These are phyloP conservation scores for Paramecium octaurelia DNA, from an alignment of 73 alveolate species.

Conservation along the genomic window DNA sequence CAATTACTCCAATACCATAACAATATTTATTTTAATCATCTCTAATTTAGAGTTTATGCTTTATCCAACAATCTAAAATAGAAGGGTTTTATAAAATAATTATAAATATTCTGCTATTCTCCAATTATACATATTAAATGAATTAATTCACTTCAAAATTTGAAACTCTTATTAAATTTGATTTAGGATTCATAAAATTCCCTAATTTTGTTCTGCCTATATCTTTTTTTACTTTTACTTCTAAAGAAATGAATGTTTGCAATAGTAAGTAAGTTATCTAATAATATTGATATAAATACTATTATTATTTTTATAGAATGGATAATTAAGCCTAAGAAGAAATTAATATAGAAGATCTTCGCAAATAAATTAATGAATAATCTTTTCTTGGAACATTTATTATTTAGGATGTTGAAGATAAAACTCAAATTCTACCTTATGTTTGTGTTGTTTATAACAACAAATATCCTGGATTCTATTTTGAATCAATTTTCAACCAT, in stretches of 20 bases:
- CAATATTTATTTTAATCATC: neutral
- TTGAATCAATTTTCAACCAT: neutral
- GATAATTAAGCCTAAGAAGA: neutral
- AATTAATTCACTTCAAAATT: no score
- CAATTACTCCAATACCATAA: neutral
- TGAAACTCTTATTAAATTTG: no score
- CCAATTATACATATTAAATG: neutral
- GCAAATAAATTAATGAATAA: neutral
- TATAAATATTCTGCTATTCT: no score
- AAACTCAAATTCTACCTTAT: neutral
- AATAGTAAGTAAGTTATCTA: no score
- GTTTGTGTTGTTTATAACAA: neutral
- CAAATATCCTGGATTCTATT: constrained; percentile 28
- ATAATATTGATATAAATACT: neutral
- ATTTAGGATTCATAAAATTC: neutral
- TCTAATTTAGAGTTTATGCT: neutral
- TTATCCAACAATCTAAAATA: no score
- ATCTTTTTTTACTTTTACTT: no score
- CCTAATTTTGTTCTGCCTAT: no score
- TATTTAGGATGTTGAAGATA: neutral
- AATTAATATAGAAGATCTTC: neutral
- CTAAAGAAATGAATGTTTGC: no score
- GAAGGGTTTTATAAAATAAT: neutral
- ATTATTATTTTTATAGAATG: neutral
- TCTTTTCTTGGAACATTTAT: neutral